A percentile compares a stretch with the other conserved stretches of the same genome.
Evolutionary conservation across 768 basidiomycete species (phyloP).

Genomic region (Auriscalpium vulgare): DNA sequence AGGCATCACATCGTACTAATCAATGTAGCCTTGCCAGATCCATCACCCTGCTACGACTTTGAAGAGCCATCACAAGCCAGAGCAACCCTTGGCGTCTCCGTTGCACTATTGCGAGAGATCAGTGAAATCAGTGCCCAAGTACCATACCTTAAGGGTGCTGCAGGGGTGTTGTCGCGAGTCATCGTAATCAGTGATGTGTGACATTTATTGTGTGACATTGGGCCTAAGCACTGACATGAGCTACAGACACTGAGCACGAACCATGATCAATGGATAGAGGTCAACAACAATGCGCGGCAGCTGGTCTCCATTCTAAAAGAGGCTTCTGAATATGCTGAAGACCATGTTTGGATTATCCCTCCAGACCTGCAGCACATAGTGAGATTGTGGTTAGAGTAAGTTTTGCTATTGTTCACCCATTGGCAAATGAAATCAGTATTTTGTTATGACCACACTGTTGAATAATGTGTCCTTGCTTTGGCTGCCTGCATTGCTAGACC

Average conservation of each 20-base stretch:
- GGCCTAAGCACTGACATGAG: neutral
- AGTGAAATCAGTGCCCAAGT: neutral
- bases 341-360: neutral
- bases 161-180: neutral
- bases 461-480: too few species aligned
- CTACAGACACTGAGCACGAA: neutral
- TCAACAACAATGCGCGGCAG: neutral
- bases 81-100: neutral
- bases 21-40: too few species aligned
- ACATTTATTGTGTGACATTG: neutral
- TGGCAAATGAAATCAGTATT: too few species aligned
- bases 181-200: neutral
- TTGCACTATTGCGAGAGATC: neutral
- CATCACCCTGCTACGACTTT: too few species aligned
- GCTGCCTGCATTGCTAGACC: too few species aligned
- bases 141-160: neutral
- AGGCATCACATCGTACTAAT: too few species aligned
- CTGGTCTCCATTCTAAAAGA: neutral
- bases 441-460: too few species aligned
- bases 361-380: too few species aligned
- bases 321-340: neutral
- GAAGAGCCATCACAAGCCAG: too few species aligned
- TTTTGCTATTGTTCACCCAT: too few species aligned
- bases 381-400: too few species aligned
- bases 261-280: neutral